Base-by-base conservation (phyloP, 192 early-diverging fungal genomes). In the Coemansia asiatica region DNA sequence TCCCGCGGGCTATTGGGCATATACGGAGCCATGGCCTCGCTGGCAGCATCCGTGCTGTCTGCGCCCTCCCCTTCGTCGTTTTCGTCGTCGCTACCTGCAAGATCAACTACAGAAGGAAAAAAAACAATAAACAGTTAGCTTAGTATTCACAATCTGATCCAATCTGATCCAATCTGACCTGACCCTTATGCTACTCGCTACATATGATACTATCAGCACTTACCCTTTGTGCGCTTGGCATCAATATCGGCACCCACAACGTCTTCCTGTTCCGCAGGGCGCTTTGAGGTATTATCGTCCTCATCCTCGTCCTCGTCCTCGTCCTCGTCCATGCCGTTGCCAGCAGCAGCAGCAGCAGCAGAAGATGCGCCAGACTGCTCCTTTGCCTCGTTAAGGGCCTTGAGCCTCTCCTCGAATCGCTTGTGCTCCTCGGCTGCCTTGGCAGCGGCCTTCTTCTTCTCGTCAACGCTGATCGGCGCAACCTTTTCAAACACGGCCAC, bases 401-500 rank as follows among this genome's bases (percentile, higher is more conserved):
- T 40, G 29, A 23, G 29, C 46, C 33, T 58, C 49, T 44, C 40
- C 40, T 44, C 40, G 16, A 71, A 72, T 61, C 8, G 23, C 62
- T 60, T 38, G 58, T 21, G 18, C 40, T 21, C 63, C 56, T 46
- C 16, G 22, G 60, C 62, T 33, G 53, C 28, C 48, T 55, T 40
- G 35, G 56, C 49, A 2, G 44, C 57, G 23, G 80, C 71, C 48
- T 68, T 67, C 38, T 62, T 72, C 65, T 54, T 50, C 61, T 85
- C 74, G 31, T 80, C 74, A 19, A 74, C 61, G 58, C 88, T 89
- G 62, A 87, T 86, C 18, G 90, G 88, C 1, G 73, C 84, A 8
- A 90, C 87, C 84, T 99, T 99, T 78, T 95, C 87, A 56, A 99
- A 83, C 9, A 98, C 92, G 27, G 95, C 94, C 21, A 99, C 90